Evolutionary conservation across 2,329 filamentous ascomycete species (phyloP), one percentile per base, ranked within the genome.

Genomic region (Neopestalotiopsis sp.): DNA sequence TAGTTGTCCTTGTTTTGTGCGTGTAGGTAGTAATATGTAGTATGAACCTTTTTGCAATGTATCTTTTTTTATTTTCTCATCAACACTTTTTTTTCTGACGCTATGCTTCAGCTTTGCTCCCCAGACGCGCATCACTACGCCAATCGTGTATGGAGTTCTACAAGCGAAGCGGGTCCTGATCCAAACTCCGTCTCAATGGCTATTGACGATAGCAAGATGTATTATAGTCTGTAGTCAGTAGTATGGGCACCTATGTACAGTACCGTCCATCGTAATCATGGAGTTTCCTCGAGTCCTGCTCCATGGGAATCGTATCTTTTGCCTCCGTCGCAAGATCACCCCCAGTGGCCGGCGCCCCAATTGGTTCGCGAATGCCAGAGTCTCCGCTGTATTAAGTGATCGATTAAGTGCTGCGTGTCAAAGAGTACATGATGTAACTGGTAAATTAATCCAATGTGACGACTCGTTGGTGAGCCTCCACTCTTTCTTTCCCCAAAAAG

Each of bases 381-480:
- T n/a, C 59, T 62, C 59, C 59, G 59, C 59, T 62, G 32, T 62
- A 62, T 62, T 62, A 62, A 40, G 59, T 62, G 59, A 24, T 49
- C 20, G 40, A 38, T 58, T 66, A 66, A 24, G 63, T 30, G 49
- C 45, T 56, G 34, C 42, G 42, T 58, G 32, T 66, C 42, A 56
- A 17, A 66, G 63, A 34, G 20, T 32, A 32, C 49, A 66, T 66
- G 63, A 56, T 57, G 63, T 57, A 52, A 52, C 45, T 52, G 45
- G 45, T 52, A 66, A 40, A 57, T 66, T 66, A 49, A 52, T 52
- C 45, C 59, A 64, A 64, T 24, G 63, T 66, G 49, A 58, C 45
- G 49, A 57, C 63, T 66, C 49, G 49, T 57, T 62, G 42, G 63
- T 57, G 17, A 66, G 49, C 63, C 49, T 66, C 63, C 63, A 66